Evolutionary conservation across 768 basidiomycete species (phyloP).

Genomic region (Kwoniella botswanensis): DNA sequence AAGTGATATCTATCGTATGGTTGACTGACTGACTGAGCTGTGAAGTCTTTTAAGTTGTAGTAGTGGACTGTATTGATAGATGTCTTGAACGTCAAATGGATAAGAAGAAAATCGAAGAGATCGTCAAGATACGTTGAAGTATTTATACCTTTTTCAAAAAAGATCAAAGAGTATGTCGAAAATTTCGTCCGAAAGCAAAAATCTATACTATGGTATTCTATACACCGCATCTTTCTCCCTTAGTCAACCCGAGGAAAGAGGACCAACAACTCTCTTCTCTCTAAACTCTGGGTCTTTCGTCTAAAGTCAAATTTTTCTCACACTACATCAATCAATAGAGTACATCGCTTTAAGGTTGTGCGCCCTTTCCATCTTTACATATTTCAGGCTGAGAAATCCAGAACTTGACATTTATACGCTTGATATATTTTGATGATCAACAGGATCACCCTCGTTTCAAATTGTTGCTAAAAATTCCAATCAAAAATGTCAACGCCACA

Average conservation of each 20-base stretch:
- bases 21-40: too few species aligned
- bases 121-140: background rate
- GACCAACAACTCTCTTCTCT: background rate
- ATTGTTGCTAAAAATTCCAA: background rate
- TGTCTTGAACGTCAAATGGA: background rate
- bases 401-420: background rate
- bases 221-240: background rate
- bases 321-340: background rate
- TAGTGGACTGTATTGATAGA: background rate
- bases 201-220: background rate
- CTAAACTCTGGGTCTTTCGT: background rate
- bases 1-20: too few species aligned
- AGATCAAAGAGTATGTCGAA: background rate
- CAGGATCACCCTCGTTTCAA: background rate
- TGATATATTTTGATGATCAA: background rate
- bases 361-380: conserved; percentile 2
- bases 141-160: background rate
- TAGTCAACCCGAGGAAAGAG: background rate
- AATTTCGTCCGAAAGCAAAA: background rate
- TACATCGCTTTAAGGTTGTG: conserved; percentile 17
- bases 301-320: conserved; percentile 2
- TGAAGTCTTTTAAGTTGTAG: background rate
- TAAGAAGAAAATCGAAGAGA: background rate
- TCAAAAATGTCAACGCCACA: background rate
- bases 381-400: background rate